Evolutionary conservation across 805 yeast genomes (phyloP), one percentile per base, ranked within the genome.

Genomic region (Scheffersomyces stipitis): DNA sequence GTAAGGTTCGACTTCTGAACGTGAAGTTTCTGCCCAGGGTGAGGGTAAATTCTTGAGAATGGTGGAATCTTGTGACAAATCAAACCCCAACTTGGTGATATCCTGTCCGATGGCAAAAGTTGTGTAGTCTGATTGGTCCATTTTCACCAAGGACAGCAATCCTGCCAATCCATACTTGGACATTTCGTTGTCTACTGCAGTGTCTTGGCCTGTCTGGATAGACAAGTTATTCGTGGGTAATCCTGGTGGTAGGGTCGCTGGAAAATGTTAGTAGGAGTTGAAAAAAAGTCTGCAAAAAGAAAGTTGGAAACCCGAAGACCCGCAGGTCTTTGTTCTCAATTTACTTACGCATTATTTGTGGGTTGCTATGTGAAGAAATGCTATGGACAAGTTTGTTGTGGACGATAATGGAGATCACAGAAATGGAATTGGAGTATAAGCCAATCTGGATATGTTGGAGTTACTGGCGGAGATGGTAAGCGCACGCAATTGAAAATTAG

Each of bases 11-110:
- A 91, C 96, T 46, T 86, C 90, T 36, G 90, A 81, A 51, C 95
- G 74, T 6, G 93, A 79, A 1, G 96, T 86, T 55, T 93, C 98
- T 27, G 85, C 74, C 98, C 99, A 91, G 9, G 99, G 99, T 3
- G 96, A 85, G 16, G 95, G 83, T 53, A 91, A 80, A 5, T 81
- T 78, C 45, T 75, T 69, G 18, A 86, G 71, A 23, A 86, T 59
- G 37, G 74, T 70, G n/a, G 62, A 64, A 28, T 65, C 69, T 17
- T 62, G 58, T 3, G 67, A 55, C 46, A 86, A 61, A 48, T 83
- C 81, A 28, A 85, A 62, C 1, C 91, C 93, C 23, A 82, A 57
- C 51, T 79, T 74, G 38, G 75, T 76, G 30, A 86, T 62, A 53
- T 88, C 95, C 18, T 81, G 80, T 7, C 96, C 96, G 38, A 84